Percentiles rank a stretch among this genome's conserved stretches.
phyloP scores from a whole-genome alignment of 495 filamentous ascomycete species.

The Neurospora sp. region DNA sequence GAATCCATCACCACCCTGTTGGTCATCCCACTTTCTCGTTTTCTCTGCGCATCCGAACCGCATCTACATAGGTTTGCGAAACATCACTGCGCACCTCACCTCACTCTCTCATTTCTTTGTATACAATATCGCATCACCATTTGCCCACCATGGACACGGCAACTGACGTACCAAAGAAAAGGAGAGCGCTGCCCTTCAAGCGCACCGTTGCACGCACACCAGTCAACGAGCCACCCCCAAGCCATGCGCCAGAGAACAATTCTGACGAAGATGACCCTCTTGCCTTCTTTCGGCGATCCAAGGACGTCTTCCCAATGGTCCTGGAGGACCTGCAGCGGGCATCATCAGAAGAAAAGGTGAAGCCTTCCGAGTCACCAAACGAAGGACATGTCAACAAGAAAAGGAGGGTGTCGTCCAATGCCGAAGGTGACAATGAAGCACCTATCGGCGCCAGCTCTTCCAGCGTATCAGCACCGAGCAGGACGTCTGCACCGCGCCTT shows the following conservation, averaged over 20 bases:
- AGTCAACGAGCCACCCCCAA: conserved; percentile 9
- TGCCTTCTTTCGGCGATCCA: conserved; percentile 58
- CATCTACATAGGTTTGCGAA: not conserved
- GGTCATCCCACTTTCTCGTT: not conserved
- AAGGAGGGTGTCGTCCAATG: conserved; percentile 8
- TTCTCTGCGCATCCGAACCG: not conserved
- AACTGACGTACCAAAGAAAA: conserved; percentile 20
- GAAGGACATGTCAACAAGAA: conserved; percentile 7
- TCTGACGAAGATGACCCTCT: conserved; percentile 31
- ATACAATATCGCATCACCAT: conserved; percentile 1
- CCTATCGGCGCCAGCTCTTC: conserved; percentile 11
- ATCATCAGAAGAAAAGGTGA: conserved; percentile 23
- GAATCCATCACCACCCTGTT: not conserved
- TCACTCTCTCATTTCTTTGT: not conserved
- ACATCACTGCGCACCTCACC: not conserved
- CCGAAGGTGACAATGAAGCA: conserved; percentile 16
- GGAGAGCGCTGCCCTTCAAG: conserved; percentile 59
- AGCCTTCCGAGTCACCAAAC: not conserved
- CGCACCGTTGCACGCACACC: conserved; percentile 41
- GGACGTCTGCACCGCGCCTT: not conserved
- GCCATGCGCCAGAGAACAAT: conserved; percentile 4
- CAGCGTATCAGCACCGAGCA: not conserved
- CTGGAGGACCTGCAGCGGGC: conserved; percentile 43
- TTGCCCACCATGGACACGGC: conserved; percentile 2
- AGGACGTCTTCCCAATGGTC: conserved; percentile 50